Conservation (phyloP, 1,139 yeast genomes). For the Nadsonia commutata region DNA sequence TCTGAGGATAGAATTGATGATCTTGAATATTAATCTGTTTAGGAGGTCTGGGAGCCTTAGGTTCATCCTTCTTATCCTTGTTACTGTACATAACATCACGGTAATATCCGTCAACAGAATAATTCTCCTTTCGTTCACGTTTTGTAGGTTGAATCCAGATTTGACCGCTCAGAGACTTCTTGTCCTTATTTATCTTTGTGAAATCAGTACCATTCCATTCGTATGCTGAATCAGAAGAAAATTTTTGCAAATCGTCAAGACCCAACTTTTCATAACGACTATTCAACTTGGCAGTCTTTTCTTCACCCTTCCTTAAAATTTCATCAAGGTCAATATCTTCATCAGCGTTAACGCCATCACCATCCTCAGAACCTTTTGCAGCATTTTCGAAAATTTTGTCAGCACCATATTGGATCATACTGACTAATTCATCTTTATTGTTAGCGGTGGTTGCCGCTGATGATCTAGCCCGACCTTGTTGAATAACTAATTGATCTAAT, state of each 20-base stretch:
- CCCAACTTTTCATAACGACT: conserved; percentile 75
- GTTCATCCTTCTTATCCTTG: conserved; percentile 13
- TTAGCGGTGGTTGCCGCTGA: conserved; percentile 30
- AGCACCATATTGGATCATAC: conserved; percentile 97
- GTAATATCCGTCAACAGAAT: conserved; percentile 77
- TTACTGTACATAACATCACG: conserved; percentile 47
- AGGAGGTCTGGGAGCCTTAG: conserved; percentile 31
- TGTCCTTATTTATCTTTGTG: conserved; percentile 37
- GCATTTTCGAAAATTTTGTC: conserved; percentile 57
- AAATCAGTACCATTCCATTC: conserved; percentile 95
- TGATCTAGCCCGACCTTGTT: conserved; percentile 62
- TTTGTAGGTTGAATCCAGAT: conserved; percentile 80
- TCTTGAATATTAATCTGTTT: conserved; percentile 47
- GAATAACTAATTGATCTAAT: conserved; percentile 88
- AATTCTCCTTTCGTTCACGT: conserved; percentile 81
- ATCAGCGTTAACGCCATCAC: conserved; percentile 13
- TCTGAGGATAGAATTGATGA: conserved; percentile 73
- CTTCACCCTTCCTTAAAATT: conserved; percentile 63
- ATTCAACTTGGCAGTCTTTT: conserved; percentile 62
- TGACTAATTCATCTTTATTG: conserved; percentile 71
- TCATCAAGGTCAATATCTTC: conserved; percentile 64
- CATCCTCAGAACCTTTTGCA: conserved; percentile 16
- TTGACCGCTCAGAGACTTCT: conserved; percentile 9
- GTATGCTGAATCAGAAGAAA: conserved; percentile 79
- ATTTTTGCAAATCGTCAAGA: conserved; percentile 80